Evolutionary conservation across 1,284 basidiomycete species (phyloP).

Genomic region (Xerocomus tenax): DNA sequence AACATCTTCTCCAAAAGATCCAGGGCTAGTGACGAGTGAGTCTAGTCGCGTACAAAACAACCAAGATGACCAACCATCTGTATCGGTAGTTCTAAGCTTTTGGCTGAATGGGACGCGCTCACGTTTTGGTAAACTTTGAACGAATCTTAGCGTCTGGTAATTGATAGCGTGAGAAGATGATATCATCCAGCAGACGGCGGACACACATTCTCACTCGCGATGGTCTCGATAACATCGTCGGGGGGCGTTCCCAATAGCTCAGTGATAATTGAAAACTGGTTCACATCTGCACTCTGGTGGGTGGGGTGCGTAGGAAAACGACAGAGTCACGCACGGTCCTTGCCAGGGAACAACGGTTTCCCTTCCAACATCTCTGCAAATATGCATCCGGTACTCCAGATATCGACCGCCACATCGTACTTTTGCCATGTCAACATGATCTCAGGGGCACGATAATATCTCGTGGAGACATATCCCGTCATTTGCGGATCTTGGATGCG

Average conservation of each 20-base stretch:
- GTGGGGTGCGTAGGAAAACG: background rate
- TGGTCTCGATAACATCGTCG: constrained; percentile 98
- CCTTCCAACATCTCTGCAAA: constrained; percentile 99
- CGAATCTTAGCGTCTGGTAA: constrained; percentile 90
- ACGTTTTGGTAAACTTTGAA: constrained; percentile 93
- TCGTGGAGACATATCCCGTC: constrained; percentile 98
- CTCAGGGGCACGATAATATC: constrained; percentile 98
- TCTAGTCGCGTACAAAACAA: background rate
- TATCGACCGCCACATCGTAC: constrained; percentile 98
- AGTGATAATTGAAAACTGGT: constrained; percentile 99
- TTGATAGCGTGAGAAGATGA: constrained; percentile 16
- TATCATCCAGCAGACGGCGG: background rate
- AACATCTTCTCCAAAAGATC: constrained; percentile 98
- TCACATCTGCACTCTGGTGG: constrained; percentile 68
- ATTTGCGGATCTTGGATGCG: constrained; percentile 97
- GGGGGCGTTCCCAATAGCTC: constrained; percentile 96
- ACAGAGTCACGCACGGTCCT: constrained; percentile 70
- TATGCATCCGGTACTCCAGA: constrained; percentile 99
- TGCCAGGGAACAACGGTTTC: constrained; percentile 97
- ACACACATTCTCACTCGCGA: constrained; percentile 92
- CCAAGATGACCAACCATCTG: constrained; percentile 51
- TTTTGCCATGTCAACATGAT: constrained; percentile 99
- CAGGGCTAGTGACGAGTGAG: constrained; percentile 51
- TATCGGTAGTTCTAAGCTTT: constrained; percentile 86
- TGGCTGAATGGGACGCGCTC: constrained; percentile 92